Percentiles rank a stretch among this genome's conserved stretches.
Conservation (phyloP, 106 monocot species). For the Allium sativum region DNA sequence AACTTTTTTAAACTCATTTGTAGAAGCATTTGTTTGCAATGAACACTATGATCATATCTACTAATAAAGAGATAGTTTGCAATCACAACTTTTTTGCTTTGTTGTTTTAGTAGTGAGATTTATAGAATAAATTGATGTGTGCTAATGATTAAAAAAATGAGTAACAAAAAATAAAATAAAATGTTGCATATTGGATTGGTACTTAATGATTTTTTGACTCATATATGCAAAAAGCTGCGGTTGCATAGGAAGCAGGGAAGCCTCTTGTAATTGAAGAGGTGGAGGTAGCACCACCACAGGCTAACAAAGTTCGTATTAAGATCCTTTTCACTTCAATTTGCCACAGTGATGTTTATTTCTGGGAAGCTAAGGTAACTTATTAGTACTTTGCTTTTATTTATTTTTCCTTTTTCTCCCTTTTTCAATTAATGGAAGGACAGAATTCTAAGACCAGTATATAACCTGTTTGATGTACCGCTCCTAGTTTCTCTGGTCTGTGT, state of each 20-base stretch:
- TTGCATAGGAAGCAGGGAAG: constrained; percentile 21
- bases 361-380: constrained; percentile 18
- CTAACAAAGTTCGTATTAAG: constrained; percentile 17
- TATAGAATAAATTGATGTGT: not conserved
- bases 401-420: too few relatives aligned
- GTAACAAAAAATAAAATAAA: not conserved
- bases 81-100: not conserved
- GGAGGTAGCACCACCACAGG: constrained; percentile 17
- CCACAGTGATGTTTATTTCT: constrained; percentile 16
- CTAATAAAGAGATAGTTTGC: not conserved
- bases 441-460: too few relatives aligned
- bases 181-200: not conserved
- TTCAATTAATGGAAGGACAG: not conserved
- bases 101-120: too few relatives aligned
- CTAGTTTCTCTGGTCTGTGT: too few relatives aligned
- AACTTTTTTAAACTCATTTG: too few relatives aligned
- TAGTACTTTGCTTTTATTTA: not conserved
- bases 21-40: too few relatives aligned
- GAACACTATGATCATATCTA: too few relatives aligned
- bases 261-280: constrained; percentile 17
- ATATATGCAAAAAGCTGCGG: constrained; percentile 7
- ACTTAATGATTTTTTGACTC: not conserved
- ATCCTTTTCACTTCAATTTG: constrained; percentile 16
- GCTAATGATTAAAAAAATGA: not conserved
- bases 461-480: too few relatives aligned